Evolutionary conservation across 495 filamentous ascomycete genomes (phyloP).

Genomic region (Penicillium roqueforti): DNA sequence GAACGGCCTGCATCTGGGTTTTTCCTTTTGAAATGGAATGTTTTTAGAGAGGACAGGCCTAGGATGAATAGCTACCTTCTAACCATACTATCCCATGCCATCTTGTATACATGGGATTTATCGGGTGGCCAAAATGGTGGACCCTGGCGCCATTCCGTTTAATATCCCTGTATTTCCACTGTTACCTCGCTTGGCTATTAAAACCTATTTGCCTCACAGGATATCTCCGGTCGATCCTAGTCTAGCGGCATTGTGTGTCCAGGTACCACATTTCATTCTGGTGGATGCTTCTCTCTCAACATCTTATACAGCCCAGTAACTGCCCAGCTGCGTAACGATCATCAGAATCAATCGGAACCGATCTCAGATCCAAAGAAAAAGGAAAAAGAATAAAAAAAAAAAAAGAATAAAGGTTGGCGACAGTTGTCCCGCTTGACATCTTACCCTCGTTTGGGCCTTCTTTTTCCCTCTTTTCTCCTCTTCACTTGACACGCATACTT

Average conservation of each 20-base stretch:
- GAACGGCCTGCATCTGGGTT: background rate
- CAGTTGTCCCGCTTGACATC: slow-evolving; percentile 6
- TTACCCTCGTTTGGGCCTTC: slow-evolving; percentile 5
- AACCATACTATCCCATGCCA: too few relatives aligned
- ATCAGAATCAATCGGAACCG: slow-evolving; percentile 7
- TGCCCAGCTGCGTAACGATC: slow-evolving; percentile 27
- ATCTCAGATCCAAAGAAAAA: slow-evolving; percentile 13
- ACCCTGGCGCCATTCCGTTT: slow-evolving; percentile 24
- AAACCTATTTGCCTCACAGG: slow-evolving; percentile 6
- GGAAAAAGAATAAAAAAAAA: background rate
- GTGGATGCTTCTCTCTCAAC: slow-evolving; percentile 11
- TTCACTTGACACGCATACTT: slow-evolving; percentile 5
- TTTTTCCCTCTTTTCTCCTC: slow-evolving; percentile 2
- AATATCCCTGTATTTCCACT: slow-evolving; percentile 27
- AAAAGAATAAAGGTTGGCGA: background rate
- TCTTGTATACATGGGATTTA: slow-evolving; percentile 1
- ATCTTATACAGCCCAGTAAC: slow-evolving; percentile 7
- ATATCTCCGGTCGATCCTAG: slow-evolving; percentile 21
- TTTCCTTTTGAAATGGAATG: background rate
- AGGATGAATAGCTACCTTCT: too few relatives aligned
- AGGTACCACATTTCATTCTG: slow-evolving; percentile 10
- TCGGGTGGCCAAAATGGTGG: slow-evolving; percentile 19
- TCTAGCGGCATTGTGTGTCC: slow-evolving; percentile 13
- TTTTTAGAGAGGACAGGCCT: background rate
- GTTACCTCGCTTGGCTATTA: slow-evolving; percentile 11